Percentiles rank a stretch among this genome's conserved stretches.
Conservation (phyloP, 2,329 filamentous ascomycete genomes). For the Penicillium corylophilum region DNA sequence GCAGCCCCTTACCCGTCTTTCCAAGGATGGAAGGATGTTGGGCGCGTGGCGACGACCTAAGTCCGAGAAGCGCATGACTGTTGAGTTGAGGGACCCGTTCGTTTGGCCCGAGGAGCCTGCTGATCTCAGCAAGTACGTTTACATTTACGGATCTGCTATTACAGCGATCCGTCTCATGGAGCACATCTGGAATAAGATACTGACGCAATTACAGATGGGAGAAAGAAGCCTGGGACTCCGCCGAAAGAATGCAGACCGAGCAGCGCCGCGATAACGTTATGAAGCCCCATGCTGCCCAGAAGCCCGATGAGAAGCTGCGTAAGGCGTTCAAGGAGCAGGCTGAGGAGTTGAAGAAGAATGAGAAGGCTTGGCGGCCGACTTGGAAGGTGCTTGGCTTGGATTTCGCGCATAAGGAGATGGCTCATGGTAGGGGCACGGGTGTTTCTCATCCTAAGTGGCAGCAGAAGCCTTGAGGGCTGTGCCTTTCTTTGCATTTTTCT, state of each 20-base stretch:
- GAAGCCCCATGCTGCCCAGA: constrained; percentile 31
- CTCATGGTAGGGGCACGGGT: constrained; percentile 8
- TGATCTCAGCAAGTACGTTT: constrained; percentile 57
- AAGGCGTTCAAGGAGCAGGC: constrained; percentile 59
- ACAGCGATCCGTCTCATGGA: too few relatives aligned
- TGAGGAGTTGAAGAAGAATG: constrained; percentile 59
- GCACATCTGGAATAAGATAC: too few relatives aligned
- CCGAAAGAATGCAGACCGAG: constrained; percentile 47
- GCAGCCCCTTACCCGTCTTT: constrained; percentile 56
- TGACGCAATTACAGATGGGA: constrained; percentile 54
- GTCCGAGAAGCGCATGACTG: constrained; percentile 87
- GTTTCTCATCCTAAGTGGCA: constrained; percentile 7
- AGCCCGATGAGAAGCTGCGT: constrained; percentile 30
- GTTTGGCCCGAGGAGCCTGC: constrained; percentile 74
- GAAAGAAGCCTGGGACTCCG: constrained; percentile 56
- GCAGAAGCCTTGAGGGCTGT: constrained; percentile 8
- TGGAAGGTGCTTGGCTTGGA: constrained; percentile 46
- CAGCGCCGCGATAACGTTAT: constrained; percentile 36
- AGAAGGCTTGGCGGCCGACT: constrained; percentile 60
- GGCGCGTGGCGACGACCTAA: constrained; percentile 68
- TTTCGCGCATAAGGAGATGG: constrained; percentile 26
- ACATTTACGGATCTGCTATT: too few relatives aligned
- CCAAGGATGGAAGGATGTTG: constrained; percentile 37
- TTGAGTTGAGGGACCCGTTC: constrained; percentile 84
- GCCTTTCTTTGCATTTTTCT: constrained; percentile 14